Conservation (phyloP, 345 rosid species). For the Eucalyptus sp. region DNA sequence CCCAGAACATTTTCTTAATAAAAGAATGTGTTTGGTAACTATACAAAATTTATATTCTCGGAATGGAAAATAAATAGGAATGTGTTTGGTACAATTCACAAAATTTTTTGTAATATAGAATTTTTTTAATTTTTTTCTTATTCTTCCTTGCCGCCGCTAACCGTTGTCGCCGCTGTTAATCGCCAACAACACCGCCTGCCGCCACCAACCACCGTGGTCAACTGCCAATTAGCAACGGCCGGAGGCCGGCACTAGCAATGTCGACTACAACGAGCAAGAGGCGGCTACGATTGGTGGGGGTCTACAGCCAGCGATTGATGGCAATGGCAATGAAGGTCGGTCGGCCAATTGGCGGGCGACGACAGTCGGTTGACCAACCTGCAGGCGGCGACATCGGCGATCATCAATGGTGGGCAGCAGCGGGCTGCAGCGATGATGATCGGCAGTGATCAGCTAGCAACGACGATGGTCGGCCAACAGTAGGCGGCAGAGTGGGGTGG, state of each 20-base stretch:
- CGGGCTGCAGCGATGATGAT: rapidly evolving
- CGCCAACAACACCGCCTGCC: rapidly evolving
- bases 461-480: rapidly evolving
- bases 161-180: rapidly evolving
- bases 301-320: no score
- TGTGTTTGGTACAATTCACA: rapidly evolving
- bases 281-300: rapidly evolving
- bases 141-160: rapidly evolving
- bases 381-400: rapidly evolving
- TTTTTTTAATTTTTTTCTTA: no score
- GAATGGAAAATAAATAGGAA: no score
- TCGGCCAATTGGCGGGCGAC: rapidly evolving
- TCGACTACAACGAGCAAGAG: rapidly evolving
- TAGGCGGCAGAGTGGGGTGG: rapidly evolving
- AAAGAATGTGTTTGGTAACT: no score
- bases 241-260: rapidly evolving
- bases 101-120: no score
- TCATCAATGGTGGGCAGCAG: no score
- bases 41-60: no score
- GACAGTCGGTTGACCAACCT: rapidly evolving
- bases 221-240: rapidly evolving
- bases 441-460: rapidly evolving
- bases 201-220: rapidly evolving
- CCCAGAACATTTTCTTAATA: rapidly evolving
- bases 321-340: rapidly evolving